Conservation (phyloP, 768 basidiomycete genomes). For the Phlebiopsis gigantea region DNA sequence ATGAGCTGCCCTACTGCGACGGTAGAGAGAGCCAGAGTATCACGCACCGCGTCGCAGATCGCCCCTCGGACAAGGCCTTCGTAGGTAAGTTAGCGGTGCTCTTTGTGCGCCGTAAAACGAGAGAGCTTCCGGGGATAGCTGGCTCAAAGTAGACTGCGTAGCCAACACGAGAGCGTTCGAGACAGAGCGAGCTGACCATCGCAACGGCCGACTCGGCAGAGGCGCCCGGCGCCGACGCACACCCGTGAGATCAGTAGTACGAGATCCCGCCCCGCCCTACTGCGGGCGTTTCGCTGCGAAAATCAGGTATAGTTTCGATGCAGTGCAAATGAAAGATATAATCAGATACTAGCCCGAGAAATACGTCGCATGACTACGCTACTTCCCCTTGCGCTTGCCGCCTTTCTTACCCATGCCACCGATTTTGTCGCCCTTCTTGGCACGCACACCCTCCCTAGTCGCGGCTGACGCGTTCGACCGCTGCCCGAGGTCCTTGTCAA, state of each 20-base stretch:
- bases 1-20: background rate
- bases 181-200: too few species aligned
- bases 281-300: background rate
- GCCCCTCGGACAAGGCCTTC: background rate
- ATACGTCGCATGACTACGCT: background rate
- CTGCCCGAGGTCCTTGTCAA: constrained; percentile 57
- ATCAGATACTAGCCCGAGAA: background rate
- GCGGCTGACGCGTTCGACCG: constrained; percentile 22
- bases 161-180: too few species aligned
- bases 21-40: background rate
- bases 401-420: constrained; percentile 47
- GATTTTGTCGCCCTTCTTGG: constrained; percentile 56
- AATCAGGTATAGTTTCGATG: background rate
- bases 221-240: too few species aligned
- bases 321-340: background rate
- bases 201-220: background rate
- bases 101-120: background rate
- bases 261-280: too few species aligned
- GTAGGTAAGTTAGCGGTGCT: background rate
- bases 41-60: background rate
- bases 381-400: constrained; percentile 30
- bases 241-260: too few species aligned
- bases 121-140: too few species aligned
- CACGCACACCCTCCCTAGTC: constrained; percentile 53
- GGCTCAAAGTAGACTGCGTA: too few species aligned